A percentile compares a stretch with the other conserved stretches of the same genome.
Conservation (phyloP, 78 protist genomes). For the Dictyostelium capitatum region DNA sequence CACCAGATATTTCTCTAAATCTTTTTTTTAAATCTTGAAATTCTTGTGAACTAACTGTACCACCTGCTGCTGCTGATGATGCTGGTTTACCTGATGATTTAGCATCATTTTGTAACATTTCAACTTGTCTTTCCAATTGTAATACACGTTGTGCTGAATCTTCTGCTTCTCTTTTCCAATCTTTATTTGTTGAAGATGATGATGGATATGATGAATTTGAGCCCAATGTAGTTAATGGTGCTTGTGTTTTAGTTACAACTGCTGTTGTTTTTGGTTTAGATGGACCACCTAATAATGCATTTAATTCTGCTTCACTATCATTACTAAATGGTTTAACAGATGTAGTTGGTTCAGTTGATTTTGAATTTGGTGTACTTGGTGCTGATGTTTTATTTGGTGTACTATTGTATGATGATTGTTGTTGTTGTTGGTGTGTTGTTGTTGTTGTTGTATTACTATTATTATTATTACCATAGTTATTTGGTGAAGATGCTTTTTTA, state of each 20-base stretch:
- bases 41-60: neutral
- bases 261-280: neutral
- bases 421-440: neutral
- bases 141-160: conserved; percentile 25
- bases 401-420: neutral
- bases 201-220: neutral
- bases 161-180: conserved; percentile 22
- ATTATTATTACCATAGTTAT: too few species aligned
- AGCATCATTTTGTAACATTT: neutral
- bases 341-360: neutral
- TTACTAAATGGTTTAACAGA: conserved; percentile 17
- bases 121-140: conserved; percentile 44
- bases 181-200: neutral
- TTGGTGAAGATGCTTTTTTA: neutral
- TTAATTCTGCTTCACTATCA: conserved; percentile 9
- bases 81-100: neutral
- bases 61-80: neutral
- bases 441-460: too few species aligned
- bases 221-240: neutral
- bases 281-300: neutral
- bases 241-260: neutral
- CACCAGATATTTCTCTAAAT: conserved; percentile 49
- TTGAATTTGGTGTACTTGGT: conserved; percentile 16
- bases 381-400: conserved; percentile 1
- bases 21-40: conserved; percentile 25